phyloP scores from a whole-genome alignment of 306 rosid species.

The Ormosia emarginata region DNA sequence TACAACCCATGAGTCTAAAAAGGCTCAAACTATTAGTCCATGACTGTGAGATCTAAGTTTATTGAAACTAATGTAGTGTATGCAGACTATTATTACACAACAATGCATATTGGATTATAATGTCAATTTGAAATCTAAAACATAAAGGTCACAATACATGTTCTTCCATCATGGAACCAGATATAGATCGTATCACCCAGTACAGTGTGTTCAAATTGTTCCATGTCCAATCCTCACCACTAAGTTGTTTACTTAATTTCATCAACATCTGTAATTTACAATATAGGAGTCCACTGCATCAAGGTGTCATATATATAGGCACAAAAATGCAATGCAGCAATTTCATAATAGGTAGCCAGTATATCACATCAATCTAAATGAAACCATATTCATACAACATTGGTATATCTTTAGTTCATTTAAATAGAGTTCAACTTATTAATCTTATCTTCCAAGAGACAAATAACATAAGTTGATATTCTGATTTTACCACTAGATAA shows the following conservation, averaged over 20 bases:
- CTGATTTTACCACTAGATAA: not conserved
- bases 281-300: not conserved
- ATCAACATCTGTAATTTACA: constrained; percentile 70
- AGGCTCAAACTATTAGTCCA: too few relatives aligned
- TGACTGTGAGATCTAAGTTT: too few relatives aligned
- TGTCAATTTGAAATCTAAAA: not conserved
- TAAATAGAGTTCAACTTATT: not conserved
- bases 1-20: too few relatives aligned
- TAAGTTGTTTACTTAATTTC: constrained; percentile 86
- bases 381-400: not conserved
- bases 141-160: constrained; percentile 51
- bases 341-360: not conserved
- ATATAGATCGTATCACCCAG: constrained; percentile 98
- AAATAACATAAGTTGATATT: not conserved
- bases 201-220: constrained; percentile 92
- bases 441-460: not conserved
- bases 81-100: too few relatives aligned
- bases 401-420: not conserved
- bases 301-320: not conserved
- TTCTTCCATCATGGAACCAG: constrained; percentile 98
- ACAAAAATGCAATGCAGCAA: not conserved
- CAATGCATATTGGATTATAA: not conserved
- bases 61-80: too few relatives aligned
- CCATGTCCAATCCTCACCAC: constrained; percentile 99
- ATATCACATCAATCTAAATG: not conserved